Evolutionary conservation across 2,329 filamentous ascomycete genomes (phyloP), one percentile per base, ranked within the genome.

Genomic region (Myriosclerotinia curreyana): DNA sequence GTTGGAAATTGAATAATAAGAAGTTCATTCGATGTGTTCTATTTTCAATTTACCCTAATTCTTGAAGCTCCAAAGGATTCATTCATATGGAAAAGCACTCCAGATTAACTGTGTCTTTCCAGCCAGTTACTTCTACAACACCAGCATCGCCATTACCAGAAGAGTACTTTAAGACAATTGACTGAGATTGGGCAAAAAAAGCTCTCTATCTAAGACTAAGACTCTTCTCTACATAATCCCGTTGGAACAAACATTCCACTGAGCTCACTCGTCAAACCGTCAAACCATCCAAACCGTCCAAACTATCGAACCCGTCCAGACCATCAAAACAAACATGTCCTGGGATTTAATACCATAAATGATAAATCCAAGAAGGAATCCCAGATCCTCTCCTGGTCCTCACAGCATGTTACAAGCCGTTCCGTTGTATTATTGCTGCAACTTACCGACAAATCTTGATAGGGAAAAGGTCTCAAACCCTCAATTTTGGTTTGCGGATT

Each of bases 331-430:
- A 15, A 56, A 34, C 11, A 46, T 56, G 54, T n/a, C 28, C 17
- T 11, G 25, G 20, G 11, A 56, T 6, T 34, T 14, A 7, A 34
- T n/a, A 17, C 20, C 40, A 11, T 46, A n/a, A 28, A 15, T 15
- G 38, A 28, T 55, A 56, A 54, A 54, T 28, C 40, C 50, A n/a
- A 49, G 49, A 44, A 55, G n/a, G 5, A 36, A 36, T 25, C n/a
- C 38, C 17, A 40, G 22, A 38, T n/a, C 51, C 44, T 65, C 58
- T 52, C 58, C 59, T 65, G 52, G 54, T 52, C 38, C 44, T 38
- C 60, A 58, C 61, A 67, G 64, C 64, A 70, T 70, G 68, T 66
- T 67, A 50, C 58, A 55, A 50, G n/a, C 56, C 28, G 31, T 55
- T 46, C 42, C 17, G 15, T 44, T 7, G 3, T 55, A 54, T 50